Percentiles rank a stretch among this genome's conserved stretches.
phyloP scores from a whole-genome alignment of 2,329 filamentous ascomycete species.

The Pseudocercospora fijiensis region DNA sequence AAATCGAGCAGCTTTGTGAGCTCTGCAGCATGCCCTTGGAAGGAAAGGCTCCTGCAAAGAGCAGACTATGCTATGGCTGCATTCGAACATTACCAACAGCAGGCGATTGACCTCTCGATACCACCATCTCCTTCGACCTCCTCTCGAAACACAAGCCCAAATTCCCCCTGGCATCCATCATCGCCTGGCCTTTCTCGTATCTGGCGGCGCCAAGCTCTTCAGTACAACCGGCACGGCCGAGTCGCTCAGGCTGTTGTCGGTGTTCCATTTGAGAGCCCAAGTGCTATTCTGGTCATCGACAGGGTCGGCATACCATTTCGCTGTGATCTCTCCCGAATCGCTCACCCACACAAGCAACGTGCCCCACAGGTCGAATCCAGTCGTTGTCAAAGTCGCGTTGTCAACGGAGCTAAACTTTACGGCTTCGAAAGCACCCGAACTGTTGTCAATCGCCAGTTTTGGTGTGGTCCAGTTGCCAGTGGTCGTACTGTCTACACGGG shows the following conservation, averaged over 20 bases:
- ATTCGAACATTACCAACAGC: conserved; percentile 36
- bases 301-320: conserved; percentile 25
- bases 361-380: conserved; percentile 24
- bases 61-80: conserved; percentile 69
- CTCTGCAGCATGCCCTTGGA: conserved; percentile 67
- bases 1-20: conserved; percentile 52
- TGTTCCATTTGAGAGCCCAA: conserved; percentile 26
- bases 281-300: conserved; percentile 13
- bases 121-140: not conserved
- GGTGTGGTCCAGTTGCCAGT: conserved; percentile 24
- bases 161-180: not conserved
- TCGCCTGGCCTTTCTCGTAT: not conserved
- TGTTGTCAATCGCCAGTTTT: conserved; percentile 22
- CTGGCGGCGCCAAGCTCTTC: conserved; percentile 15
- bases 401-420: conserved; percentile 19
- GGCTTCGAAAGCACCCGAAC: conserved; percentile 16
- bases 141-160: not conserved
- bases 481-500: conserved; percentile 14
- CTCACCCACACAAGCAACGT: conserved; percentile 23
- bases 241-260: conserved; percentile 20
- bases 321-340: conserved; percentile 15
- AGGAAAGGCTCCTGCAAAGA: conserved; percentile 34
- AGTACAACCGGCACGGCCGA: conserved; percentile 21
- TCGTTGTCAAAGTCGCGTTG: conserved; percentile 21
- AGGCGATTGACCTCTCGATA: conserved; percentile 8